Conservation (phyloP, 164 flowering plant genomes). For the Stephania cephalantha region DNA sequence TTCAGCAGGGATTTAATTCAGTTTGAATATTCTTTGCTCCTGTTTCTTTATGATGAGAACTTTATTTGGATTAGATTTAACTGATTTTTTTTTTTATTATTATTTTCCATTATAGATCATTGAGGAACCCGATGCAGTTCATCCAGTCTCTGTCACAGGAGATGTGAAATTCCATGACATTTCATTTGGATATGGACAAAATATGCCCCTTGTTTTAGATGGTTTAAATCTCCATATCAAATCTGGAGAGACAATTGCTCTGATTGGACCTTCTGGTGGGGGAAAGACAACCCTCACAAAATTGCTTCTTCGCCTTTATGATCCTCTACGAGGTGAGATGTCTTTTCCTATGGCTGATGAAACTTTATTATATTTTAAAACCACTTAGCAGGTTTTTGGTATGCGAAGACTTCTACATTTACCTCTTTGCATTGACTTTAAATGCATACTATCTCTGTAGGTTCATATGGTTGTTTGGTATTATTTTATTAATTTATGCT, state of each 20-base stretch:
- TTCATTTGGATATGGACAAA: conserved; percentile 65
- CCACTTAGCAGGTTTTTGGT: background rate
- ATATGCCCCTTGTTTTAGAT: conserved; percentile 55
- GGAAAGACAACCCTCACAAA: conserved; percentile 91
- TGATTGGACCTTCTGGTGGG: conserved; percentile 98
- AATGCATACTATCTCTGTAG: background rate
- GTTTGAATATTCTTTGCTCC: background rate
- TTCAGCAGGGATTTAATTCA: background rate
- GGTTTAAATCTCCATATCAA: conserved; percentile 69
- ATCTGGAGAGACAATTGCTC: conserved; percentile 88
- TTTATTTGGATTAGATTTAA: background rate
- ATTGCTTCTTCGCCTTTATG: conserved; percentile 91
- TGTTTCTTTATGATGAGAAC: background rate
- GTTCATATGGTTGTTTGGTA: background rate
- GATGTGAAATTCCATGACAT: conserved; percentile 60
- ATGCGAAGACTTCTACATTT: background rate
- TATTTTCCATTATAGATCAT: conserved; percentile 38
- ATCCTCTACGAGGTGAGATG: conserved; percentile 64
- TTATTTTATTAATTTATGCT: background rate
- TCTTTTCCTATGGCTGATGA: conserved; percentile 3
- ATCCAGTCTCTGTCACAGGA: conserved; percentile 53
- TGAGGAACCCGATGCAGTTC: conserved; percentile 64
- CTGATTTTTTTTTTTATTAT: conserved; percentile 4
- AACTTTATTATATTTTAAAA: background rate
- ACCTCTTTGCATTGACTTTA: background rate